A percentile compares a stretch with the other conserved stretches of the same genome.
Conservation (phyloP, 2,329 filamentous ascomycete genomes). For the Claviceps africana region DNA sequence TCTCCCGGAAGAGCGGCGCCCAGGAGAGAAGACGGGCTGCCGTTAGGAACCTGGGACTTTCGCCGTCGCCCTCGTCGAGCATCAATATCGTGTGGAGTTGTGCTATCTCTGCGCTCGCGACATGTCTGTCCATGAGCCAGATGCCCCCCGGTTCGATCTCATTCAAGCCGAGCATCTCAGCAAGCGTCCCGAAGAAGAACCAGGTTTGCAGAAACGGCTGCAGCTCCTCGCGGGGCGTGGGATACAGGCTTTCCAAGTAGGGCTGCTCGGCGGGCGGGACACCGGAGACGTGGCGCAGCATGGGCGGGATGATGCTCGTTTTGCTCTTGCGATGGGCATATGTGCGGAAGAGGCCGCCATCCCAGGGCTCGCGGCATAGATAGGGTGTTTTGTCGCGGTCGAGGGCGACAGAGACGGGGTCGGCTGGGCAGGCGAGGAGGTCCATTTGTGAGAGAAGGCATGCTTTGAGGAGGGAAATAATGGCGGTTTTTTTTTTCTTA, state of each 20-base stretch:
- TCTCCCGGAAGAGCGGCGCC: slow-evolving; percentile 3
- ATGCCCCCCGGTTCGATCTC: slow-evolving; percentile 7
- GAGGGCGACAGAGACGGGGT: slow-evolving; percentile 6
- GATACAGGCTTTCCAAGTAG: slow-evolving; percentile 8
- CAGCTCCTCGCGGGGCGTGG: slow-evolving; percentile 11
- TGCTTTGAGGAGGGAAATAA: neutral
- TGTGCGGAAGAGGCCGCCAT: slow-evolving; percentile 13
- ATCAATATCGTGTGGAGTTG: slow-evolving; percentile 6
- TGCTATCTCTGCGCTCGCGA: slow-evolving; percentile 7
- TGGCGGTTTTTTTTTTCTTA: neutral
- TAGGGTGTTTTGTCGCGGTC: slow-evolving; percentile 10
- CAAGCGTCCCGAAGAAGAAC: slow-evolving; percentile 19
- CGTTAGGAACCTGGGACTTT: slow-evolving; percentile 1
- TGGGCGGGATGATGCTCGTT: slow-evolving; percentile 3
- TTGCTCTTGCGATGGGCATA: slow-evolving; percentile 12
- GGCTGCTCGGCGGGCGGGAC: slow-evolving; percentile 2
- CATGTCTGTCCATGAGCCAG: slow-evolving; percentile 5
- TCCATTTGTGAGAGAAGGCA: slow-evolving; percentile 8
- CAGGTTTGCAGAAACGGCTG: slow-evolving; percentile 19
- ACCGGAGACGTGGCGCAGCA: slow-evolving; percentile 2
- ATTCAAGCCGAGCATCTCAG: slow-evolving; percentile 17
- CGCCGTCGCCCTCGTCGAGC: slow-evolving; percentile 1
- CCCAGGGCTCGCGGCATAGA: slow-evolving; percentile 13
- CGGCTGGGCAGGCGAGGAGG: slow-evolving; percentile 9
- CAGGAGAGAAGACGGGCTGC: slow-evolving; percentile 3